phyloP scores from a whole-genome alignment of 768 basidiomycete genomes.

The Dacryopinax spathularia region DNA sequence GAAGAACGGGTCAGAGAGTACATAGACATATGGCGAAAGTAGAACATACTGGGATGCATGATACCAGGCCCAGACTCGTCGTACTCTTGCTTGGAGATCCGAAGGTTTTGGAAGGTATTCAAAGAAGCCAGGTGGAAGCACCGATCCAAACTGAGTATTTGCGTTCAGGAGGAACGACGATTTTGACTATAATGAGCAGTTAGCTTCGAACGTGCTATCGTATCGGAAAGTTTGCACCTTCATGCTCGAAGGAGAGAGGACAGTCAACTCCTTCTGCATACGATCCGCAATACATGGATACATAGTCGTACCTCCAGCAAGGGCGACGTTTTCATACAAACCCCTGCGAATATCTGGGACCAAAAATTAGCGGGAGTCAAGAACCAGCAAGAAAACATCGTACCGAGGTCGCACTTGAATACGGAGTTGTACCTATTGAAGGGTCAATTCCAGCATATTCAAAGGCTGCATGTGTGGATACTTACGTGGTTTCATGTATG shows the following conservation, averaged over 20 bases:
- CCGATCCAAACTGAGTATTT: conserved; percentile 98
- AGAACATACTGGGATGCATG: conserved; percentile 51
- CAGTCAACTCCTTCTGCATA: conserved; percentile 87
- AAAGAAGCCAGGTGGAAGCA: too few relatives aligned
- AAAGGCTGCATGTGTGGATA: conserved; percentile 93
- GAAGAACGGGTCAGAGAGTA: too few relatives aligned
- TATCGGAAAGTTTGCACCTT: too few relatives aligned
- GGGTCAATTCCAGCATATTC: too few relatives aligned
- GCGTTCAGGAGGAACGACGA: conserved; percentile 97
- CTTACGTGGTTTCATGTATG: conserved; percentile 96
- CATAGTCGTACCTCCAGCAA: conserved; percentile 91
- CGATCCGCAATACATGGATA: conserved; percentile 96
- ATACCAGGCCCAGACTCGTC: conserved; percentile 71
- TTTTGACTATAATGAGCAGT: conserved; percentile 99
- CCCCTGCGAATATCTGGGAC: conserved; percentile 93
- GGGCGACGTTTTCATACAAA: conserved; percentile 89
- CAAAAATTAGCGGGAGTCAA: too few relatives aligned
- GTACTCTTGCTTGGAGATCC: conserved; percentile 88
- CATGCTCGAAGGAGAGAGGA: too few relatives aligned
- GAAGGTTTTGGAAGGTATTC: conserved; percentile 91
- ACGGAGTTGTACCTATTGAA: too few relatives aligned
- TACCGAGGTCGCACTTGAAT: too few relatives aligned
- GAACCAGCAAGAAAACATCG: too few relatives aligned
- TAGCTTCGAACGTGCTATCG: conserved; percentile 85
- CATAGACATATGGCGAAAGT: too few relatives aligned